Conservation (phyloP, 164 flowering plant genomes). For the Magnolia sinica region DNA sequence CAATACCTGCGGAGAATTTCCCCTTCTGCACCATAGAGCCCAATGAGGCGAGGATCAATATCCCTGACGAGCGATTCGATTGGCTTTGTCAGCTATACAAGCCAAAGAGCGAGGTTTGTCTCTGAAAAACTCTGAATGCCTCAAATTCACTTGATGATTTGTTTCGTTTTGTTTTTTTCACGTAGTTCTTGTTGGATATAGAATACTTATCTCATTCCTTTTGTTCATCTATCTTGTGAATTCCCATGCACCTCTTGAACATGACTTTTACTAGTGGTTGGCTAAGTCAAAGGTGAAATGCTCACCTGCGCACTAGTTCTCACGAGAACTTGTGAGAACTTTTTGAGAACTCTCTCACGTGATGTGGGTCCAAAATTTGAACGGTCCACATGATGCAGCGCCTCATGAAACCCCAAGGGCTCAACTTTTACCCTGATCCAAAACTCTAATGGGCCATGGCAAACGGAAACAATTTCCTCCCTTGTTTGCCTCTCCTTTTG, state of each 20-base stretch:
- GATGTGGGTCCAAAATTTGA: too few relatives aligned
- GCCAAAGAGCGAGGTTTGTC: constrained; percentile 88
- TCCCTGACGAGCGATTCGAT: constrained; percentile 93
- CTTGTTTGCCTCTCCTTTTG: too few relatives aligned
- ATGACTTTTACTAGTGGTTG: background rate
- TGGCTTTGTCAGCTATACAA: constrained; percentile 86
- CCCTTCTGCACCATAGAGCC: constrained; percentile 99
- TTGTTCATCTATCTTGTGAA: background rate
- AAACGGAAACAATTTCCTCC: too few relatives aligned
- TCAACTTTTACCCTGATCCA: too few relatives aligned
- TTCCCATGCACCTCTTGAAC: background rate
- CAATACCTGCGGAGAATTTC: constrained; percentile 95
- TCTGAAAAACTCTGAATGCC: background rate
- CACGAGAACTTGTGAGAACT: too few relatives aligned
- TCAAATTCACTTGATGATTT: background rate
- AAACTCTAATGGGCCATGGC: too few relatives aligned
- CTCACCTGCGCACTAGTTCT: background rate
- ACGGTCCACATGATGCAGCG: too few relatives aligned
- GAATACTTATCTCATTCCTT: background rate
- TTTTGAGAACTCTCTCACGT: too few relatives aligned
- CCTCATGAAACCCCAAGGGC: too few relatives aligned
- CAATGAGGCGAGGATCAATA: constrained; percentile 84
- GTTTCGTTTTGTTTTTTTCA: background rate
- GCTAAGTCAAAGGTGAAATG: background rate
- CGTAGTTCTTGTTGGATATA: background rate